Evolutionary conservation across 192 early-diverging fungal genomes (phyloP), one percentile per base, ranked within the genome.

Genomic region (Coemansia sp.): DNA sequence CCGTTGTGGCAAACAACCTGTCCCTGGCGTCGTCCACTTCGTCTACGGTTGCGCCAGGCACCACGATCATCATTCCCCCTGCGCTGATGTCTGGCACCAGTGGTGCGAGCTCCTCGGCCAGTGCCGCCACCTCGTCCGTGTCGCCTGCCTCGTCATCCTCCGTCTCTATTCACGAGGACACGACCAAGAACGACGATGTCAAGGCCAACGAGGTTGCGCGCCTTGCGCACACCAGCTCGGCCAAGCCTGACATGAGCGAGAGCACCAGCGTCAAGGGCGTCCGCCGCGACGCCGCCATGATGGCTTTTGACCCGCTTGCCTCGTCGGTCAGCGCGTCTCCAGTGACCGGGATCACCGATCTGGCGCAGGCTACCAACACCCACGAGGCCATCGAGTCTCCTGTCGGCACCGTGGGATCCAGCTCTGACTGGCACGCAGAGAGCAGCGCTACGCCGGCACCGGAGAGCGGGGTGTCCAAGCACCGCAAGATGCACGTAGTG

Each of bases 401-500:
- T 0, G 39, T 60, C 5, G 67, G 50, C 18, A 76, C 74, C 14
- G 39, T 67, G 4, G 74, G 74, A 18, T 70, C 63, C 46, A 40
- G 19, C n/a, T 15, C 65, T 15, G 67, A 66, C 8, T n/a, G 7
- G 14, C 67, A 63, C 53, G 42, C 57, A 8, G 62, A 63, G 21
- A 39, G 37, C 58, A 56, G 35, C 60, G 36, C 41, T 2, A 26
- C 42, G 5, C 48, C 56, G 2, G 55, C 17, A 0, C 24, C 43
- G 8, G 54, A 46, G 4, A 36, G 58, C 10, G 67, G 60, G 0
- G 6, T 11, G 9, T 27, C 64, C 50, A 67, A 63, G 59, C 68
- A 62, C 60, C 74, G 74, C 64, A 77, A 77, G 68, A 77, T 77
- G 74, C 74, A 66, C 34, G 61, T 77, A 40, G 74, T 77, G 57